A percentile compares a stretch with the other conserved stretches of the same genome.
phyloP scores from a whole-genome alignment of 345 rosid species.

The Euclidium syriacum region DNA sequence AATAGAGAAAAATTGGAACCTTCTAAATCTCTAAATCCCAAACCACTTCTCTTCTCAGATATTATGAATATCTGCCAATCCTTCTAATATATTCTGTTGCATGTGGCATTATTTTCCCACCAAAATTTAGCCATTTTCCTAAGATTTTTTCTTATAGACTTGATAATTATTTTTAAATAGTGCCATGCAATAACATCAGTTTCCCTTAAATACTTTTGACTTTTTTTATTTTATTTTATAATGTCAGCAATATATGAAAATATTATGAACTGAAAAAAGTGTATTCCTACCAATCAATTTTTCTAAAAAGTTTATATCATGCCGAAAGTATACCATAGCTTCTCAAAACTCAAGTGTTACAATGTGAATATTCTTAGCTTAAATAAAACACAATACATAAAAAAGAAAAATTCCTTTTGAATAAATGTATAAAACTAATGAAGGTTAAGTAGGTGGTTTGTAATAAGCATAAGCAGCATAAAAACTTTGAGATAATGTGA shows the following conservation, averaged over 20 bases:
- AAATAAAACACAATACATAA: not conserved
- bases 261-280: not conserved
- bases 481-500: constrained; percentile 73
- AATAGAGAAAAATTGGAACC: too few relatives aligned
- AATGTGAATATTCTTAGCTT: not conserved
- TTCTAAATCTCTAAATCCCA: too few relatives aligned
- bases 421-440: not conserved
- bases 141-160: too few relatives aligned
- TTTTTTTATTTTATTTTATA: not conserved
- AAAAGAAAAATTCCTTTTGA: not conserved
- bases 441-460: constrained; percentile 39
- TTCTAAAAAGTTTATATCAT: not conserved
- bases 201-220: not conserved
- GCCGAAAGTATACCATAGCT: not conserved
- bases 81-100: too few relatives aligned
- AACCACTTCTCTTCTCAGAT: too few relatives aligned
- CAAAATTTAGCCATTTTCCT: too few relatives aligned
- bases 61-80: too few relatives aligned
- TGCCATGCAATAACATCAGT: not conserved
- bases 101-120: too few relatives aligned
- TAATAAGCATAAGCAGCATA: constrained; percentile 65
- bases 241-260: not conserved
- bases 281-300: not conserved
- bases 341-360: not conserved
- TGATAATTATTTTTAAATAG: not conserved